A percentile compares a stretch with the other conserved stretches of the same genome.
phyloP scores from a whole-genome alignment of 1,139 yeast species.

The Pichia sp. region DNA sequence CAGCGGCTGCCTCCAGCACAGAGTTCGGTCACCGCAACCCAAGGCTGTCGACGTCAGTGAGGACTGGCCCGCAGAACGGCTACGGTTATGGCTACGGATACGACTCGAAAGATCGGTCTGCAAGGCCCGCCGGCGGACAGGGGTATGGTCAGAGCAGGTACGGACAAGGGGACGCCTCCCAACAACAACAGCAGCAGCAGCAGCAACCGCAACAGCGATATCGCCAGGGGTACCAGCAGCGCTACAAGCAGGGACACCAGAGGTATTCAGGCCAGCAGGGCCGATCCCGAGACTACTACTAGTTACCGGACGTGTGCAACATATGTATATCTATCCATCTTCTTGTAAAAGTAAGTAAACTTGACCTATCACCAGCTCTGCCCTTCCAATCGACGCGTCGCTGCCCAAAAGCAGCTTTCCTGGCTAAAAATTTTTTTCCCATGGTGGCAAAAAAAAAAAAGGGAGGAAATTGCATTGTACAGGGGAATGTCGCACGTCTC shows the following conservation, averaged over 20 bases:
- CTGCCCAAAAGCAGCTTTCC: neutral
- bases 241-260: neutral
- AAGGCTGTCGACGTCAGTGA: neutral
- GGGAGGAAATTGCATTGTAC: neutral
- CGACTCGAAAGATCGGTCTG: neutral
- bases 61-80: neutral
- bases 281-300: neutral
- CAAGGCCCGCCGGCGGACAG: neutral
- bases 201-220: neutral
- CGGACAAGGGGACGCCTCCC: neutral
- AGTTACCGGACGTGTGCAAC: neutral
- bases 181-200: neutral
- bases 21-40: neutral
- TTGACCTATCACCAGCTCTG: neutral
- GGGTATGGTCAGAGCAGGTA: neutral
- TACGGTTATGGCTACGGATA: slow-evolving; percentile 1
- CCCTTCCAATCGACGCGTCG: slow-evolving; percentile 1
- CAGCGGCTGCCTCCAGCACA: neutral
- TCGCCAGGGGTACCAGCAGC: neutral
- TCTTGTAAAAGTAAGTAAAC: neutral
- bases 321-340: neutral
- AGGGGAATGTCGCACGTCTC: neutral
- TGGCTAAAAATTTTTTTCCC: neutral
- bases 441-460: neutral
- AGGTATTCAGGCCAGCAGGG: neutral